Conservation (phyloP, 257 asterid genomes). For the Nicotiana benthamiana region DNA sequence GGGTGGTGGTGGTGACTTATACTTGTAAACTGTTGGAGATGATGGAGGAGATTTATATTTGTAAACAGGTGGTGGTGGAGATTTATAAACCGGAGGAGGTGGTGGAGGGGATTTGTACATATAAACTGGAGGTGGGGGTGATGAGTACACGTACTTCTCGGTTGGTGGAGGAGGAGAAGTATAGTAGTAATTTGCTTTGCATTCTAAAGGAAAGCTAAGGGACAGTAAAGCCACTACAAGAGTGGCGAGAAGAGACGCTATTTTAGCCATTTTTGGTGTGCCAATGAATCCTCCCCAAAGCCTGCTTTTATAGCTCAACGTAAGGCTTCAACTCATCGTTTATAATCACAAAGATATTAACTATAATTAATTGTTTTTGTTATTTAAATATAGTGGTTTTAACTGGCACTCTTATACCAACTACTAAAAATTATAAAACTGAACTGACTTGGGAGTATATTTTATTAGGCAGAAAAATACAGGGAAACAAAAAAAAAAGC, state of each 20-base stretch:
- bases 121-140: neutral
- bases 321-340: neutral
- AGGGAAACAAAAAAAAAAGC: neutral
- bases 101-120: slow-evolving; percentile 4
- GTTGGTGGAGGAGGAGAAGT: slow-evolving; percentile 16
- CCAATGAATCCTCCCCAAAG: neutral
- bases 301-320: neutral
- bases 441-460: neutral
- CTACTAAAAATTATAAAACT: neutral
- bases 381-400: neutral
- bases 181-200: slow-evolving; percentile 1
- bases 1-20: slow-evolving; percentile 1
- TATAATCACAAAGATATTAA: neutral
- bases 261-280: slow-evolving; percentile 6
- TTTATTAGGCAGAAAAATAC: neutral
- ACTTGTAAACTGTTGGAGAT: neutral
- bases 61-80: slow-evolving; percentile 12
- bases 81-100: neutral
- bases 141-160: neutral
- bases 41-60: slow-evolving; percentile 12
- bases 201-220: slow-evolving; percentile 9
- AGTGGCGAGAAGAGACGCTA: slow-evolving; percentile 3
- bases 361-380: neutral
- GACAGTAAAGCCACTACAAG: slow-evolving; percentile 15
- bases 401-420: neutral